Evolutionary conservation across 2,329 filamentous ascomycete genomes (phyloP).

Genomic region (Aspergillus ochraceoroseus): DNA sequence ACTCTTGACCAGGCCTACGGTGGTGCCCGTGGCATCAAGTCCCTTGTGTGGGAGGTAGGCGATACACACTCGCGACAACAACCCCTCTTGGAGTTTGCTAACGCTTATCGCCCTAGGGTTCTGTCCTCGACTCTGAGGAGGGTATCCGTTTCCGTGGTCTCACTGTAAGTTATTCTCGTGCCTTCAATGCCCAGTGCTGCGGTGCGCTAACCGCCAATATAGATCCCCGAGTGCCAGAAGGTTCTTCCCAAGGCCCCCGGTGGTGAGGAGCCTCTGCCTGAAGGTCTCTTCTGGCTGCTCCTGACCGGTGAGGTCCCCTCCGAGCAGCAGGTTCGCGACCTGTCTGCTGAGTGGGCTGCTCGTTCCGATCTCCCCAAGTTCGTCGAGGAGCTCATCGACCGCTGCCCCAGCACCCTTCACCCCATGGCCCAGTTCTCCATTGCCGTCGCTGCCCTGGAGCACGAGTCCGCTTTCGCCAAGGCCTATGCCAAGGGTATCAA

Average conservation of each 20-base stretch:
- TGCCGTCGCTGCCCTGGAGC: constrained; percentile 95
- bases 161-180: constrained; percentile 55
- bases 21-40: constrained; percentile 98
- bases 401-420: constrained; percentile 97
- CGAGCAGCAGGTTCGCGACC: constrained; percentile 96
- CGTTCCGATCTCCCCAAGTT: constrained; percentile 96
- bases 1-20: constrained; percentile 99
- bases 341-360: constrained; percentile 98
- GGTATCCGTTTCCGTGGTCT: constrained; percentile 99
- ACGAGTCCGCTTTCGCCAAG: constrained; percentile 95
- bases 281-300: constrained; percentile 99
- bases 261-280: constrained; percentile 92
- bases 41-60: constrained; percentile 85
- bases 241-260: constrained; percentile 94
- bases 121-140: constrained; percentile 96
- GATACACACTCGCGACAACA: no score
- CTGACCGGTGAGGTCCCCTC: constrained; percentile 95
- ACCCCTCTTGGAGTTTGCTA: no score
- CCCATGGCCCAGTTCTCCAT: constrained; percentile 99
- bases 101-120: constrained; percentile 52
- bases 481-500: constrained; percentile 98
- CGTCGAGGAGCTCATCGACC: constrained; percentile 98
- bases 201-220: constrained; percentile 23
- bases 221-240: constrained; percentile 97
- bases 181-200: background rate